Percentiles rank a stretch among this genome's conserved stretches.
phyloP scores from a whole-genome alignment of 1,284 basidiomycete species.

The Boletus smithii region DNA sequence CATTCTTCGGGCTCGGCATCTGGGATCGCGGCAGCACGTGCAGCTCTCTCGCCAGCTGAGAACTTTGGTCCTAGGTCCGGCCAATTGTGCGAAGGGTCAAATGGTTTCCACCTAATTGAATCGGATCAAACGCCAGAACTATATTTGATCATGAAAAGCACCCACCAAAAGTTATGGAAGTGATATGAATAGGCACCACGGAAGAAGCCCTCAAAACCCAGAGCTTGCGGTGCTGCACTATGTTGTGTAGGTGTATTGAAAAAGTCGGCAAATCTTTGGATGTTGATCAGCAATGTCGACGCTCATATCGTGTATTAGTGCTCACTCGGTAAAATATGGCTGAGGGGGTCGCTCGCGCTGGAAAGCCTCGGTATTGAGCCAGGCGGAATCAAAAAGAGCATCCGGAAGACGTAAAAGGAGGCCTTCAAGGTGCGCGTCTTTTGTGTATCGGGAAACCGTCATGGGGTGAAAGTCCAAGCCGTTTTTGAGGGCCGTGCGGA shows the following conservation, averaged over 20 bases:
- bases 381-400: conserved; percentile 84
- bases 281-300: background rate
- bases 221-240: conserved; percentile 68
- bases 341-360: conserved; percentile 81
- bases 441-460: conserved; percentile 76
- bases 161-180: conserved; percentile 81
- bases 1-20: conserved; percentile 36
- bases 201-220: conserved; percentile 86
- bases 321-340: conserved; percentile 78
- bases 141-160: background rate
- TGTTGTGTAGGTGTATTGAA: conserved; percentile 72
- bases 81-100: conserved; percentile 85
- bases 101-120: conserved; percentile 81
- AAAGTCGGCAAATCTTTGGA: conserved; percentile 65
- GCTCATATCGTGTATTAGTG: conserved; percentile 11
- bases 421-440: conserved; percentile 72
- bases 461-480: conserved; percentile 86
- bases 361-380: conserved; percentile 80
- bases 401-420: conserved; percentile 77
- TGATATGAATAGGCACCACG: conserved; percentile 84
- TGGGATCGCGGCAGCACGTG: conserved; percentile 41
- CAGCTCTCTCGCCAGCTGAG: conserved; percentile 63
- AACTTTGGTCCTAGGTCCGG: conserved; percentile 87
- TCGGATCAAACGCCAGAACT: background rate
- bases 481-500: conserved; percentile 83